Evolutionary conservation across 495 filamentous ascomycete species (phyloP).

Genomic region (Penicillium lagena): DNA sequence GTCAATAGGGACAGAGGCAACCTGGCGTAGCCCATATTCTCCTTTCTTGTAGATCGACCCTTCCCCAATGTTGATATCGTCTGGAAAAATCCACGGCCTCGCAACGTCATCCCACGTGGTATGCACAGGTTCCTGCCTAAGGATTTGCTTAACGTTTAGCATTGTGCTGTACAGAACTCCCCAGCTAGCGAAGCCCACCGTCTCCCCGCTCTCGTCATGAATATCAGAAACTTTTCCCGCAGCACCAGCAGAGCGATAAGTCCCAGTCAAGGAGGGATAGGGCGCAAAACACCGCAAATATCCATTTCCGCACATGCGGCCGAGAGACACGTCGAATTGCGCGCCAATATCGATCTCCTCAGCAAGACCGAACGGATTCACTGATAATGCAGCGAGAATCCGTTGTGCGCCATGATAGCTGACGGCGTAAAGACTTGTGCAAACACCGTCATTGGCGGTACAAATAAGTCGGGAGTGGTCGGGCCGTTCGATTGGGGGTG

Average conservation of each 20-base stretch:
- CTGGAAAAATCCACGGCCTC: not conserved
- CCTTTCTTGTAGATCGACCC: too few species aligned
- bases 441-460: not conserved
- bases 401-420: constrained; percentile 44
- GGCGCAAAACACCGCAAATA: constrained; percentile 8
- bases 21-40: too few species aligned
- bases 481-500: not conserved
- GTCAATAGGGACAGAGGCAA: too few species aligned
- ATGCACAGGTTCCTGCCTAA: not conserved
- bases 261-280: constrained; percentile 3
- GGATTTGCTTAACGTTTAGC: constrained; percentile 2
- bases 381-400: constrained; percentile 23
- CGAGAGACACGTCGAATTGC: constrained; percentile 4
- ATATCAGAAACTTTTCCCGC: constrained; percentile 7
- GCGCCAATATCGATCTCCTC: constrained; percentile 11
- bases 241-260: constrained; percentile 1
- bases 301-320: constrained; percentile 2
- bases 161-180: constrained; percentile 6
- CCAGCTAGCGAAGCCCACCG: constrained; percentile 3
- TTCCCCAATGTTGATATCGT: too few species aligned
- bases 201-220: not conserved
- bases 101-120: constrained; percentile 3
- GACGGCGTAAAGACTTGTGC: constrained; percentile 35
- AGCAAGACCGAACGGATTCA: constrained; percentile 13
- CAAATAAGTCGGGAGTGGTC: constrained; percentile 5